A percentile compares a stretch with the other conserved stretches of the same genome.
These are phyloP conservation scores for Beta lomatogona DNA, from an alignment of 179 eudicot species.

Conservation along the genomic window DNA sequence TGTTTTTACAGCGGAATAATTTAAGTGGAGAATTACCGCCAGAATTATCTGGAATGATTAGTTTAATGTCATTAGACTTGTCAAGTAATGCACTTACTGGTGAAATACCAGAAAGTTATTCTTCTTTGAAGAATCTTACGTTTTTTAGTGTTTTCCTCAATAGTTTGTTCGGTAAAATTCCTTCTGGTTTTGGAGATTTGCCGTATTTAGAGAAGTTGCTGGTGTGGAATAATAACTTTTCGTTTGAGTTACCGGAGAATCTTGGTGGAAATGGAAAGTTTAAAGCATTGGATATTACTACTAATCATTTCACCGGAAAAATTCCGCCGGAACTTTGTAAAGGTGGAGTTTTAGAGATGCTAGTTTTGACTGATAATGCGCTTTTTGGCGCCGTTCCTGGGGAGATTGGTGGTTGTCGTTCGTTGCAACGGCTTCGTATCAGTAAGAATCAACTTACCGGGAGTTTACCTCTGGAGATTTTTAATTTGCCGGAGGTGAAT, in stretches of 20 bases:
- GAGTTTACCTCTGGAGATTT: constrained; percentile 64
- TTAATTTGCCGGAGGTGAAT: constrained; percentile 47
- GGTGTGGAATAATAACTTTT: constrained; percentile 77
- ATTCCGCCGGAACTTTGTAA: too few species aligned
- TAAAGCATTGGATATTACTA: constrained; percentile 11
- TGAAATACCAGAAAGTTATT: constrained; percentile 57
- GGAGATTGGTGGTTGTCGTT: constrained; percentile 6
- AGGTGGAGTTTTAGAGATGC: too few species aligned
- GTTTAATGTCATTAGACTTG: constrained; percentile 64
- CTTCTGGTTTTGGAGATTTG: constrained; percentile 58
- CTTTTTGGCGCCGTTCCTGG: too few species aligned
- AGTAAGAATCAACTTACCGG: constrained; percentile 62
- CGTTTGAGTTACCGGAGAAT: constrained; percentile 55
- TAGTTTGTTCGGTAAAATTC: constrained; percentile 58
- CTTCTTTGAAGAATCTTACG: constrained; percentile 45
- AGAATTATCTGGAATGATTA: constrained; percentile 54
- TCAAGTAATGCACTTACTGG: constrained; percentile 58
- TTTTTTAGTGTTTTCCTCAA: constrained; percentile 59
- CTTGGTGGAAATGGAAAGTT: constrained; percentile 67
- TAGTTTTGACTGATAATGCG: too few species aligned
- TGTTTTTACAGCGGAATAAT: constrained; percentile 63
- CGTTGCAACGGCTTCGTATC: constrained; percentile 51
- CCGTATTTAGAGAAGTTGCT: constrained; percentile 69
- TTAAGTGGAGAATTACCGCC: constrained; percentile 62
- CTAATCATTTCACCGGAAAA: too few species aligned